These are phyloP conservation scores for Coemansia sp. DNA, from an alignment of 192 early-diverging fungal species.

Conservation along the genomic window DNA sequence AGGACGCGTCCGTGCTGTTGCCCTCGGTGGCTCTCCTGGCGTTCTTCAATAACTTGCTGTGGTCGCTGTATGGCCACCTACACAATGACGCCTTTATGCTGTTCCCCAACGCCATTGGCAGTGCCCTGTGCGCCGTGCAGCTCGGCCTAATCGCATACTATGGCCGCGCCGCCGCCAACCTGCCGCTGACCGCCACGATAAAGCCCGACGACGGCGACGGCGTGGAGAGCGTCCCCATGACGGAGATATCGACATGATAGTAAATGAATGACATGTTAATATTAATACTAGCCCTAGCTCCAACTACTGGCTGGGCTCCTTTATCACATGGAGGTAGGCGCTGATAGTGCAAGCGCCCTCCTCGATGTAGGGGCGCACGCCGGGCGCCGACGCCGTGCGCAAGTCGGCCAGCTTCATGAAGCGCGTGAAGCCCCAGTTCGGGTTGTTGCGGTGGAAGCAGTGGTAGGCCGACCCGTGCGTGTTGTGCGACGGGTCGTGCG, in stretches of 20 bases:
- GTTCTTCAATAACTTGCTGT: constrained; percentile 37
- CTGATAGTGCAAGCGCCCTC: constrained; percentile 67
- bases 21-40: constrained; percentile 32
- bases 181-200: background rate
- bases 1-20: constrained; percentile 43
- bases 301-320: constrained; percentile 65
- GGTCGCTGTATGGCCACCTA: constrained; percentile 30
- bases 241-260: background rate
- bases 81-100: constrained; percentile 37
- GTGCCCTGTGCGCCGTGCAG: constrained; percentile 32
- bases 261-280: background rate
- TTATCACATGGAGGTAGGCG: constrained; percentile 74
- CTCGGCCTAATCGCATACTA: constrained; percentile 39
- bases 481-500: constrained; percentile 66
- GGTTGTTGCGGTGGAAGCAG: constrained; percentile 79
- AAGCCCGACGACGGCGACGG: background rate
- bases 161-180: constrained; percentile 19
- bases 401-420: constrained; percentile 67
- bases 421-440: constrained; percentile 96
- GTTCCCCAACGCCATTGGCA: constrained; percentile 36
- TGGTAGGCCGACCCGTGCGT: constrained; percentile 74
- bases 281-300: background rate
- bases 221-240: constrained; percentile 13
- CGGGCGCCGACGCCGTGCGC: constrained; percentile 37
- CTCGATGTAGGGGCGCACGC: constrained; percentile 65